Base-by-base conservation (phyloP, 768 basidiomycete species). In the Collybia sp. region DNA sequence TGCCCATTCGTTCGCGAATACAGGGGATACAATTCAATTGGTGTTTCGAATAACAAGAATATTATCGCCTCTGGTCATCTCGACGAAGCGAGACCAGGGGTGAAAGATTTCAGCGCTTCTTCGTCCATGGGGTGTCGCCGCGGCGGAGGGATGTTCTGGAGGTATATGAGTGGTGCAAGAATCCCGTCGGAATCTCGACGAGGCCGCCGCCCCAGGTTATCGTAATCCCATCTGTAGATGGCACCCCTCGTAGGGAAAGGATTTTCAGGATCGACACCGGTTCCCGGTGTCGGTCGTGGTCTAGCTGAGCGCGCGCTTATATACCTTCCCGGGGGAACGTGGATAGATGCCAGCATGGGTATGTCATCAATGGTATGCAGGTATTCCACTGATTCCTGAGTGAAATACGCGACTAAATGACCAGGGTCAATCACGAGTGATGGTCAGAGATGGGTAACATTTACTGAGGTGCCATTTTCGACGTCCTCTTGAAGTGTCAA, bases 381-480 rank as follows among this genome's bases (percentile, higher is more conserved):
- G 42, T 68, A 65, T 43, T 82, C 71, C 30, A 79, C 59, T 0
- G 80, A 77, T 25, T 83, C 80, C 35, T 80, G 73, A 0, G 82
- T 85, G 56, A 82, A 88, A 64, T 90, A 90, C 8, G 88, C 88
- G 54, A 88, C 87, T 90, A 49, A 15, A 25, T 30, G 30, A 19
- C 16, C 39, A 44, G 40, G 53, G 45, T 34, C 8, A 25, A 25
- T 8, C 25, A 25, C 8, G 25, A 25, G 25, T 25, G 25, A 25
- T 8, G 3, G 25, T 8, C 16, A 37, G 11, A 45, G 42, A 19
- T 32, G 39, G 43, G 10, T 20, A 38, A 47, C 34, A 59, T 83
- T 43, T 60, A 88, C 87, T 88, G 30, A 90, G 71, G 54, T 90
- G 87, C 87, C 87, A 89, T 55, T 90, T 90, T 51, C 82, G 73